Base-by-base conservation (phyloP, 345 rosid genomes). In the Iberis pinnata region DNA sequence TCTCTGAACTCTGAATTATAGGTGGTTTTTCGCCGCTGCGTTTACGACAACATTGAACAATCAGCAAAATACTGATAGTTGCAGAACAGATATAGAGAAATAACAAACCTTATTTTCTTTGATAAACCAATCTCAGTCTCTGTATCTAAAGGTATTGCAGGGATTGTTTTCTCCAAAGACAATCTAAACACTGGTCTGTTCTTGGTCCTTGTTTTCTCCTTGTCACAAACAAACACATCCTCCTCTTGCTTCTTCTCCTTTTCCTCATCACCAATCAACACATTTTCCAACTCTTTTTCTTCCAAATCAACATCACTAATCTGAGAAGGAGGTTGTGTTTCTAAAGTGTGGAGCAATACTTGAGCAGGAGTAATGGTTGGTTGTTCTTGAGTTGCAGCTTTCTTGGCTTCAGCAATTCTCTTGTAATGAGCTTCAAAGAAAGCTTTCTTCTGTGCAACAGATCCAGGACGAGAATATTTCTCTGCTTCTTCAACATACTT, bases 401-500 rank as follows among this genome's bases (percentile, higher is more conserved):
- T 82, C 73, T 72, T 75, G 29, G 83, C 90, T 36, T 61, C 67
- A 5, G 88, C 90, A 31, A 85, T 75, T 56, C 75, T 49, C 80
- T 73, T 86, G 74, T 82, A 82, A 55, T 86, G 85, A 62, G 81
- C 95, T 73, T 82, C 95, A 58, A 86, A 82, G 74, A 74, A 86
- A 36, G 95, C 89, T 69, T 80, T 82, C 75, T 80, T 82, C 62
- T 82, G 83, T 4, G 95, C 95, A 61, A 86, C 95, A 20, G 90
- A 82, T 26, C 95, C 95, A 22, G 90, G 88, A 60, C 79, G 80
- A 1, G 95, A 71, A 38, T 72, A 76, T 20, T 76, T 79, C 79
- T 86, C 89, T 9, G 84, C 95, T 63, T 86, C 95, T 67, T 86
- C 95, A 5, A 86, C 83, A 52, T 82, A 76, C 43, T 80, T 78